Conservation (phyloP, 2,329 filamentous ascomycete genomes). For the Aspergillus oerlinghausenensis region DNA sequence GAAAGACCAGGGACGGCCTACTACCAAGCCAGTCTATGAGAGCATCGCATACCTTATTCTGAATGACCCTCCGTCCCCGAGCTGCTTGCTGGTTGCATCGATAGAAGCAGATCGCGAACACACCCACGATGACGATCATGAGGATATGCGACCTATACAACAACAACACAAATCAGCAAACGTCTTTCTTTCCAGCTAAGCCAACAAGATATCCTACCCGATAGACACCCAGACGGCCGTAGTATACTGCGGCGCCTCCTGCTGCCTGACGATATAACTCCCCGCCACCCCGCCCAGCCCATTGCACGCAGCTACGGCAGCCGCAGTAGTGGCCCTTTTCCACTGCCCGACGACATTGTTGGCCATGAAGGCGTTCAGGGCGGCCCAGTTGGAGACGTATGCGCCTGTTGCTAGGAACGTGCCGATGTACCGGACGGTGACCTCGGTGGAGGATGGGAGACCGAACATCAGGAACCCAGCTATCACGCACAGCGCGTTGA, state of each 20-base stretch:
- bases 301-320: conserved; percentile 57
- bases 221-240: conserved; percentile 67
- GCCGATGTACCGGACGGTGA: conserved; percentile 60
- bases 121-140: conserved; percentile 51
- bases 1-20: neutral
- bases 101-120: conserved; percentile 53
- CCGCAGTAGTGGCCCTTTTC: conserved; percentile 60
- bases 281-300: conserved; percentile 62
- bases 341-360: conserved; percentile 62
- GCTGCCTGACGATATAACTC: conserved; percentile 59
- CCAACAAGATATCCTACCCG: conserved; percentile 31
- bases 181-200: neutral
- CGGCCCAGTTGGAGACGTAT: conserved; percentile 66
- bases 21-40: neutral
- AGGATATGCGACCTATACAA: conserved; percentile 50
- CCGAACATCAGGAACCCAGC: conserved; percentile 63
- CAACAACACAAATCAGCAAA: neutral
- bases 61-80: conserved; percentile 47
- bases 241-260: conserved; percentile 58
- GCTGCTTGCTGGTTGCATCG: conserved; percentile 47
- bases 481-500: conserved; percentile 61
- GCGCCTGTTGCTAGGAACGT: conserved; percentile 64
- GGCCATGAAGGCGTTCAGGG: conserved; percentile 58
- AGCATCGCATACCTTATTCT: conserved; percentile 36
- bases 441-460: conserved; percentile 49